These are phyloP conservation scores for Pistacia atlantica DNA, from an alignment of 345 rosid species.

Conservation along the genomic window DNA sequence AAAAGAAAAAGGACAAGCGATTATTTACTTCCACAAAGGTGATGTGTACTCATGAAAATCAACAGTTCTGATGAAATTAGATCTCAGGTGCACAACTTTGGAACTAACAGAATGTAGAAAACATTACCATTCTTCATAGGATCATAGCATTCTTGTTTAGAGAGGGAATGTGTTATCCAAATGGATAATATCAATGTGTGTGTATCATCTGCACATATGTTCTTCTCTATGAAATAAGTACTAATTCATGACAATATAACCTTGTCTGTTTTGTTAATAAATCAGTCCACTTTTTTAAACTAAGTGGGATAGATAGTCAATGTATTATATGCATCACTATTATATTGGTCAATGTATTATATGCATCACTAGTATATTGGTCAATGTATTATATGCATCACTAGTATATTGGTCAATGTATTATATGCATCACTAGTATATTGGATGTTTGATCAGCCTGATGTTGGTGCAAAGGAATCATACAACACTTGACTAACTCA, in stretches of 20 bases:
- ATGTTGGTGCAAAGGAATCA: neutral
- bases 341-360: too few species aligned
- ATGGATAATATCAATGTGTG: neutral
- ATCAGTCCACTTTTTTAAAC: neutral
- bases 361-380: neutral
- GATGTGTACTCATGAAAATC: conserved; percentile 4
- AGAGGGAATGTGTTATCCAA: neutral
- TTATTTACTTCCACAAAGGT: conserved; percentile 74
- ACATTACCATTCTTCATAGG: neutral
- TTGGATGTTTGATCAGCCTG: neutral
- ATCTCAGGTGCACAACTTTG: neutral
- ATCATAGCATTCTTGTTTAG: neutral
- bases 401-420: too few species aligned
- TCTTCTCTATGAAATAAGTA: neutral
- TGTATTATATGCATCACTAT: neutral
- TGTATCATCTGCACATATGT: neutral
- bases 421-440: neutral
- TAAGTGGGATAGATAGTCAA: neutral
- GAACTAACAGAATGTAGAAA: neutral
- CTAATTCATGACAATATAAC: neutral
- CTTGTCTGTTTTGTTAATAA: neutral
- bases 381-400: neutral
- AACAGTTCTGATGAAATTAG: neutral
- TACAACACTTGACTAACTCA: neutral
- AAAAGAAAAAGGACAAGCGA: conserved; percentile 66